These are phyloP conservation scores for Kalmusia sp. DNA, from an alignment of 2,329 filamentous ascomycete genomes.

Conservation along the genomic window DNA sequence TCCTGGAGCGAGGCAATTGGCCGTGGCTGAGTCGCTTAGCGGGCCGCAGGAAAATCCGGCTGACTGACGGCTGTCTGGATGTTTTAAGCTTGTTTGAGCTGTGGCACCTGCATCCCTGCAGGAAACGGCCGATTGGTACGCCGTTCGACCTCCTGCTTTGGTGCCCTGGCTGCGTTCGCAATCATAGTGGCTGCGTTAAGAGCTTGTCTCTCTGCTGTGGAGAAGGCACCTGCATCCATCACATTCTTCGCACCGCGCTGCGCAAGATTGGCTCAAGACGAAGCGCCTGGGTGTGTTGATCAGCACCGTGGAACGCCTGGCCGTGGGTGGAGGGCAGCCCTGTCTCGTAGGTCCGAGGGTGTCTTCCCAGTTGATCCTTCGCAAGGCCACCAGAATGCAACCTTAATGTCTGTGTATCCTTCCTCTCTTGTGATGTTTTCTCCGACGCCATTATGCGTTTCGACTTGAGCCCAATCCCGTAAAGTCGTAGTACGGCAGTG, in stretches of 20 bases:
- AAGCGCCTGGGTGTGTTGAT: constrained; percentile 15
- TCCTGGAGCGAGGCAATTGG: constrained; percentile 32
- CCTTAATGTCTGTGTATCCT: constrained; percentile 4
- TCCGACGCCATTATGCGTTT: constrained; percentile 5
- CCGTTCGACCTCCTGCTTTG: constrained; percentile 16
- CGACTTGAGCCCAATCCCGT: constrained; percentile 10
- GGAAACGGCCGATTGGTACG: constrained; percentile 34
- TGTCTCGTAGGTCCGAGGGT: constrained; percentile 11
- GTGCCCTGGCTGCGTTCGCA: constrained; percentile 18
- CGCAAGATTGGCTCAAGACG: constrained; percentile 22
- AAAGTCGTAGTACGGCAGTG: not conserved
- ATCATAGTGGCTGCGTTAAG: constrained; percentile 22
- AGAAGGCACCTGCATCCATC: constrained; percentile 16
- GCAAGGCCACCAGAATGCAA: constrained; percentile 11
- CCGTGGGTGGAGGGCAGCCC: constrained; percentile 7
- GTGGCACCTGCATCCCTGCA: constrained; percentile 19
- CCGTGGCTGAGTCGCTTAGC: constrained; percentile 33
- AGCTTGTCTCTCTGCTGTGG: constrained; percentile 23
- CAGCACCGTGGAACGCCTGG: constrained; percentile 6
- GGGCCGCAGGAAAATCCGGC: constrained; percentile 24
- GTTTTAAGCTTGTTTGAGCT: constrained; percentile 42
- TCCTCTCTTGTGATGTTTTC: not conserved
- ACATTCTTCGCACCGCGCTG: constrained; percentile 16
- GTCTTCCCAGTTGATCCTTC: constrained; percentile 22
- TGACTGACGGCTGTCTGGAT: constrained; percentile 22